Evolutionary conservation across 176 grass and related monocot genomes (phyloP).

Genomic region (Thinopyrum elongatum): DNA sequence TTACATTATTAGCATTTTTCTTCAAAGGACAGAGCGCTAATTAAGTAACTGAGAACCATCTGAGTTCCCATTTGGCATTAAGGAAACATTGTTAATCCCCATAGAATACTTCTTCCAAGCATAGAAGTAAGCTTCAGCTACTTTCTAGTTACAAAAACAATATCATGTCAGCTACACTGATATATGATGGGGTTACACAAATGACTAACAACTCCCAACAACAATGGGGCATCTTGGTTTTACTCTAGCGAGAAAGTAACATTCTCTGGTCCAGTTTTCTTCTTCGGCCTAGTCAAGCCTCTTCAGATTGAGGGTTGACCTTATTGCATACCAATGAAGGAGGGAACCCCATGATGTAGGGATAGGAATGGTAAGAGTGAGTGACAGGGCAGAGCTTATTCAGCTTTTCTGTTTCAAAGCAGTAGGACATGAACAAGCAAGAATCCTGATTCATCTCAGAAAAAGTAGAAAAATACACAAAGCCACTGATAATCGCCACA

Average conservation of each 20-base stretch:
- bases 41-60: background rate
- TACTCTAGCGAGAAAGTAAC: background rate
- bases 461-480: background rate
- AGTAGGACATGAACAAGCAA: background rate
- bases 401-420: background rate
- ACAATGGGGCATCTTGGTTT: background rate
- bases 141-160: background rate
- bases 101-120: background rate
- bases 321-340: background rate
- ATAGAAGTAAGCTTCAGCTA: background rate
- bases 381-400: background rate
- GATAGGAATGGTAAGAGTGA: background rate
- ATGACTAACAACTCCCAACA: background rate
- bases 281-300: background rate
- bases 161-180: background rate
- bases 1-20: background rate
- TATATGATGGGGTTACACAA: background rate
- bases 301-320: background rate
- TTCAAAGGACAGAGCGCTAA: background rate
- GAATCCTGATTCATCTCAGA: background rate
- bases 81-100: background rate
- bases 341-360: background rate
- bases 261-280: background rate
- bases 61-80: background rate
- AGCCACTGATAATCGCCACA: background rate